Conservation (phyloP, 441 rosid species). For the Pelargonium myrrhifolium region DNA sequence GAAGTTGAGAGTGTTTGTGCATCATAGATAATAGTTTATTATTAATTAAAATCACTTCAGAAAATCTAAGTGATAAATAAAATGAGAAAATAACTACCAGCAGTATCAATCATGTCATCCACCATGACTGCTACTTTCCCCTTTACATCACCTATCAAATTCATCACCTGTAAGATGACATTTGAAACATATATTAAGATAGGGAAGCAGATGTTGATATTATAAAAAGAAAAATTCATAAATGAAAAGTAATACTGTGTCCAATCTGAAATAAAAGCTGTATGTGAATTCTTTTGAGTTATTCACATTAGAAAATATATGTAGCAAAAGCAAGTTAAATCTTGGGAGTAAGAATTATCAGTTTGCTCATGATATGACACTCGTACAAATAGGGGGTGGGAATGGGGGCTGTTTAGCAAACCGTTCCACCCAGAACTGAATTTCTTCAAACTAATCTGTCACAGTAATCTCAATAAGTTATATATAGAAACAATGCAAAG, state of each 20-base stretch:
- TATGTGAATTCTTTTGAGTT: too few relatives aligned
- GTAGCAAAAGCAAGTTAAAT: too few relatives aligned
- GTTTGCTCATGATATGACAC: too few relatives aligned
- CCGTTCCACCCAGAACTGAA: background rate
- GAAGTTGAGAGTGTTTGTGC: too few relatives aligned
- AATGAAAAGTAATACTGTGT: too few relatives aligned
- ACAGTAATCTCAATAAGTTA: background rate
- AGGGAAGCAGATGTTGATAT: background rate
- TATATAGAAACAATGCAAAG: background rate
- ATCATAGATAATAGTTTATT: too few relatives aligned
- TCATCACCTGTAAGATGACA: conserved; percentile 64
- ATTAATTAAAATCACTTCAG: background rate
- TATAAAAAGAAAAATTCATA: background rate
- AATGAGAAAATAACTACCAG: conserved; percentile 38
- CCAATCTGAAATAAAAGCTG: too few relatives aligned
- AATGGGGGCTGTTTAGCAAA: background rate
- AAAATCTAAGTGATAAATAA: background rate
- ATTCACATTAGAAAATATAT: background rate
- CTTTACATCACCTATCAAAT: conserved; percentile 85
- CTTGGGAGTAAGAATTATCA: too few relatives aligned
- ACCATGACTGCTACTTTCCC: conserved; percentile 96
- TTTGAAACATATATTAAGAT: background rate
- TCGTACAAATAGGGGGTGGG: too few relatives aligned
- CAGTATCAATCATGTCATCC: conserved; percentile 98
- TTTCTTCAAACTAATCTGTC: background rate